Evolutionary conservation across 371 early-diverging fungal species (phyloP).

Genomic region (Chytridiales sp.): DNA sequence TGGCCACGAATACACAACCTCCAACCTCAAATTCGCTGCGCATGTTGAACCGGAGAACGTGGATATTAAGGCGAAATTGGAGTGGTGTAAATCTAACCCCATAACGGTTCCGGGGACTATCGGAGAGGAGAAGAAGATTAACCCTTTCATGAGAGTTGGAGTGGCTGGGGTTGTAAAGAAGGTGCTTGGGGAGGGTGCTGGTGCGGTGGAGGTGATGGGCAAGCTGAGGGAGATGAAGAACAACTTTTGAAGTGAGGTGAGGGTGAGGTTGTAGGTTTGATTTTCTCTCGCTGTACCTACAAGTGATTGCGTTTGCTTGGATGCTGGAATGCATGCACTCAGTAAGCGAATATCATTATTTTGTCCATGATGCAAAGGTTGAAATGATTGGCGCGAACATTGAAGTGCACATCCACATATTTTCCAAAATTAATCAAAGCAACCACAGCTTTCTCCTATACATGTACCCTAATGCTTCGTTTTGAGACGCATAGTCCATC

Average conservation of each 20-base stretch:
- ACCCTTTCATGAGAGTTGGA: slow-evolving; percentile 83
- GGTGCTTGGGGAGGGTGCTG: background rate
- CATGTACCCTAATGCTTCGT: no score
- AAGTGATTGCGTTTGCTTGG: no score
- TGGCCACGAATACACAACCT: slow-evolving; percentile 88
- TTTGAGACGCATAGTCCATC: no score
- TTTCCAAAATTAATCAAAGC: no score
- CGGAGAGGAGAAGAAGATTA: slow-evolving; percentile 78
- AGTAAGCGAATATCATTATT: no score
- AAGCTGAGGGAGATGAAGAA: slow-evolving; percentile 78
- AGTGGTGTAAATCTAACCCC: slow-evolving; percentile 52
- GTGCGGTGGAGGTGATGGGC: slow-evolving; percentile 68
- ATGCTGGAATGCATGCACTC: no score
- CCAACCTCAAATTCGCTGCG: slow-evolving; percentile 53
- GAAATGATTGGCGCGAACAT: no score
- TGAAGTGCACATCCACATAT: no score
- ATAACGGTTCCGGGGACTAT: slow-evolving; percentile 85
- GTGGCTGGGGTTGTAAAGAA: slow-evolving; percentile 27
- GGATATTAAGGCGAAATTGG: slow-evolving; percentile 54
- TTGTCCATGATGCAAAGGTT: no score
- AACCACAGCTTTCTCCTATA: no score
- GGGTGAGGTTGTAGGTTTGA: background rate
- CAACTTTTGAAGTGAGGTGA: slow-evolving; percentile 38
- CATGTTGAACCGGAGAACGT: slow-evolving; percentile 61
- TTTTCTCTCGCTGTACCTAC: no score